A percentile compares a stretch with the other conserved stretches of the same genome.
phyloP scores from a whole-genome alignment of 1,139 yeast species.

The Candida smagusa region DNA sequence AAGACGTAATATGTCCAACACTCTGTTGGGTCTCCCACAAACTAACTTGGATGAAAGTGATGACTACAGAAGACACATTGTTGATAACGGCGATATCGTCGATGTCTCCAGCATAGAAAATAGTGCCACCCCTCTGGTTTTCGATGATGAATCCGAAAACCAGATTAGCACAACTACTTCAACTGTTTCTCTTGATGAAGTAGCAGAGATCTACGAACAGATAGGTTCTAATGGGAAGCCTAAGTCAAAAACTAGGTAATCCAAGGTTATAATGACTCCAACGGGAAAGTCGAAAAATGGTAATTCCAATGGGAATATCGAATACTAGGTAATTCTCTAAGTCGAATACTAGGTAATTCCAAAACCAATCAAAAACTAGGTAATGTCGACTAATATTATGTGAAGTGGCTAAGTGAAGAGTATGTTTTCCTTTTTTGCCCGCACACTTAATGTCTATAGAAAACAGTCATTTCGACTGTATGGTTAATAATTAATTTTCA shows the following conservation, averaged over 20 bases:
- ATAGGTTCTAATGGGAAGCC: slow-evolving; percentile 1
- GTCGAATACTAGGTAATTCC: no score
- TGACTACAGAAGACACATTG: neutral
- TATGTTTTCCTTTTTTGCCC: slow-evolving; percentile 2
- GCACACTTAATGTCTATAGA: slow-evolving; percentile 1
- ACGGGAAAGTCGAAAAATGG: no score
- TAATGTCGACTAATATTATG: neutral
- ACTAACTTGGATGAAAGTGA: slow-evolving; percentile 4
- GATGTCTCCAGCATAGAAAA: slow-evolving; percentile 25
- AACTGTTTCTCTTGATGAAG: slow-evolving; percentile 32
- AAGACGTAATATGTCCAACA: slow-evolving; percentile 23
- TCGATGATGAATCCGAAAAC: slow-evolving; percentile 19
- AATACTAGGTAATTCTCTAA: no score
- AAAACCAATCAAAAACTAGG: no score
- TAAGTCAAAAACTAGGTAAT: slow-evolving; percentile 4
- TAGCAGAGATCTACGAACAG: slow-evolving; percentile 11
- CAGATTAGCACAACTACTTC: slow-evolving; percentile 24
- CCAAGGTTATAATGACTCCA: neutral
- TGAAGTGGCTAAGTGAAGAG: slow-evolving; percentile 3
- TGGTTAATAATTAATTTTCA: neutral
- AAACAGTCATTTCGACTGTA: neutral
- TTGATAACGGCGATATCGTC: slow-evolving; percentile 1
- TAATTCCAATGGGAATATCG: no score
- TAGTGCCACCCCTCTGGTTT: slow-evolving; percentile 41
- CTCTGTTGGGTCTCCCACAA: slow-evolving; percentile 8